Percentiles rank a stretch among this genome's conserved stretches.
Evolutionary conservation across 202 grass and related monocot genomes (phyloP).

Genomic region (Setaria italica): DNA sequence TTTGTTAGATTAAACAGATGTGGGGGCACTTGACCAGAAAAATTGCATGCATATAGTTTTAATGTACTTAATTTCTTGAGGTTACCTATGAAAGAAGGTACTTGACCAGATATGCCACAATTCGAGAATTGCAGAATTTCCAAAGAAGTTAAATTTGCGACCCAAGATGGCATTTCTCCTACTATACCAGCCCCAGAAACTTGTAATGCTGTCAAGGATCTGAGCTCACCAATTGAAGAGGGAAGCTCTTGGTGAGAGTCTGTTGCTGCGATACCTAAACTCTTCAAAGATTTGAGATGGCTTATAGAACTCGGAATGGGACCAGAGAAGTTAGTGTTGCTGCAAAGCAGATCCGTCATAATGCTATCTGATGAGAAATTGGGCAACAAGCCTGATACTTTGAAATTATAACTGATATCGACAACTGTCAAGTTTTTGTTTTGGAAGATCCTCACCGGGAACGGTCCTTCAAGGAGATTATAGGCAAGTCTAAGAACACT

Average conservation of each 20-base stretch:
- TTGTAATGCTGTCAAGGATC: neutral
- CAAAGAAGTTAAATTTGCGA: constrained; percentile 44
- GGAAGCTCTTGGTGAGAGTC: constrained; percentile 13
- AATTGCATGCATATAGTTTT: constrained; percentile 41
- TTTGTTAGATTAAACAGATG: constrained; percentile 53
- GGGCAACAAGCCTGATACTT: constrained; percentile 51
- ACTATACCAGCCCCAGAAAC: constrained; percentile 18
- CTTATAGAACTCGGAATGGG: constrained; percentile 30
- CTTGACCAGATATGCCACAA: constrained; percentile 34
- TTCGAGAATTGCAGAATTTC: neutral
- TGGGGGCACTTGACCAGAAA: constrained; percentile 56
- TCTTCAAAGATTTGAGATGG: constrained; percentile 36
- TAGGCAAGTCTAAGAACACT: neutral
- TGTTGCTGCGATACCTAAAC: constrained; percentile 17
- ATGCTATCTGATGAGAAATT: constrained; percentile 46
- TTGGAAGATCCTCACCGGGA: constrained; percentile 41
- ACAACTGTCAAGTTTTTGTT: constrained; percentile 10
- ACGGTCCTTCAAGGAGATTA: constrained; percentile 24
- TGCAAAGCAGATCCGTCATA: constrained; percentile 41
- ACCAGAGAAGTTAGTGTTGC: constrained; percentile 71
- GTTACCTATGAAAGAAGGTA: constrained; percentile 53
- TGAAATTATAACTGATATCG: constrained; percentile 34
- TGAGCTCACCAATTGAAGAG: constrained; percentile 37
- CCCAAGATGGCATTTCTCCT: constrained; percentile 38
- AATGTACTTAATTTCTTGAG: constrained; percentile 54